A percentile compares a stretch with the other conserved stretches of the same genome.
Evolutionary conservation across 176 grass and related monocot genomes (phyloP).

Genomic region (Zoysia pacifica): DNA sequence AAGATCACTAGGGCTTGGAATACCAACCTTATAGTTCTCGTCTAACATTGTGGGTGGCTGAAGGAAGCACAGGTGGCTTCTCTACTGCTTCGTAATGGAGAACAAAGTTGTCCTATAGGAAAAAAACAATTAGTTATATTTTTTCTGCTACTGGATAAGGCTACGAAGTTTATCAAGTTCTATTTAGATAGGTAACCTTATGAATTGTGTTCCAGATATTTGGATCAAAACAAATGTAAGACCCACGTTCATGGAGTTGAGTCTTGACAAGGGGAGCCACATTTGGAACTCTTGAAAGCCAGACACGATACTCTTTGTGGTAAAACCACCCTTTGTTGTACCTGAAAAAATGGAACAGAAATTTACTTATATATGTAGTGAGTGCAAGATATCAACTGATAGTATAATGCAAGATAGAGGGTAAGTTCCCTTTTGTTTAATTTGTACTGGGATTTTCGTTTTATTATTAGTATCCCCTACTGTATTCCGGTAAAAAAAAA

Average conservation of each 20-base stretch:
- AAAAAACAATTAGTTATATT: slow-evolving; percentile 21
- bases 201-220: slow-evolving; percentile 70
- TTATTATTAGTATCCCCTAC: no score
- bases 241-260: slow-evolving; percentile 70
- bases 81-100: slow-evolving; percentile 71
- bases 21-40: slow-evolving; percentile 53
- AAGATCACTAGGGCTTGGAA: background rate
- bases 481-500: no score
- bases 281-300: slow-evolving; percentile 73
- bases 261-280: slow-evolving; percentile 64
- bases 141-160: slow-evolving; percentile 1
- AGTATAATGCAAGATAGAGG: no score
- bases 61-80: slow-evolving; percentile 65
- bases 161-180: slow-evolving; percentile 5
- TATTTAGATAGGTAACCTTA: slow-evolving; percentile 58
- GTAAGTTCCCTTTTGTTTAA: no score
- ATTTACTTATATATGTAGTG: background rate
- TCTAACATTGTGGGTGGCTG: slow-evolving; percentile 59
- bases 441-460: no score
- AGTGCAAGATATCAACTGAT: background rate
- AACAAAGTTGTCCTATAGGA: slow-evolving; percentile 72
- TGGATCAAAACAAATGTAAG: slow-evolving; percentile 76
- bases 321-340: slow-evolving; percentile 89
- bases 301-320: slow-evolving; percentile 75
- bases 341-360: slow-evolving; percentile 45